A percentile compares a stretch with the other conserved stretches of the same genome.
These are phyloP conservation scores for Solanum megistacrolobum DNA, from an alignment of 257 asterid genomes.

Conservation along the genomic window DNA sequence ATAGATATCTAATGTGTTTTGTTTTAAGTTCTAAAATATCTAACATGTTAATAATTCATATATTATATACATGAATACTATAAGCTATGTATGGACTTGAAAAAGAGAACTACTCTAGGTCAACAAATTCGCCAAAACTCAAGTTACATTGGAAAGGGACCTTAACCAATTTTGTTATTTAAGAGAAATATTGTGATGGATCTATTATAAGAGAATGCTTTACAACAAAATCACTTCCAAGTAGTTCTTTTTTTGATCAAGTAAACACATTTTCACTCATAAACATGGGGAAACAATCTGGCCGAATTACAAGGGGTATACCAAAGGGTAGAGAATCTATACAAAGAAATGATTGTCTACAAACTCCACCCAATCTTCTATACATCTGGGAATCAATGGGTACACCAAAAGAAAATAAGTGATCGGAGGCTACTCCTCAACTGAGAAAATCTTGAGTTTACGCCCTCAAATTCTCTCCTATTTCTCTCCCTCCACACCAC, in stretches of 20 bases:
- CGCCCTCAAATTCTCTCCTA: neutral
- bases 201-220: neutral
- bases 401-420: neutral
- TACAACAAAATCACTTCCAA: neutral
- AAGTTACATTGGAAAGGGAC: neutral
- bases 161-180: neutral
- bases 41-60: neutral
- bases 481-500: neutral
- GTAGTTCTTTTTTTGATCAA: neutral
- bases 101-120: neutral
- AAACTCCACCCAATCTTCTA: neutral
- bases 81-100: neutral
- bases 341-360: neutral
- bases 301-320: neutral
- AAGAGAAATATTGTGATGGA: neutral
- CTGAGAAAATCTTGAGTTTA: neutral
- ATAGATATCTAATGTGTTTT: neutral
- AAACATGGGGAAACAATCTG: neutral
- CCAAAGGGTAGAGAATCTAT: neutral
- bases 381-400: neutral
- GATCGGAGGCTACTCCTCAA: neutral
- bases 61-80: neutral
- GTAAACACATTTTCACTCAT: neutral
- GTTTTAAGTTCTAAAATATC: neutral
- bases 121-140: neutral